Evolutionary conservation across 768 basidiomycete species (phyloP).

Genomic region (Tubosaeta brunneosetosa): DNA sequence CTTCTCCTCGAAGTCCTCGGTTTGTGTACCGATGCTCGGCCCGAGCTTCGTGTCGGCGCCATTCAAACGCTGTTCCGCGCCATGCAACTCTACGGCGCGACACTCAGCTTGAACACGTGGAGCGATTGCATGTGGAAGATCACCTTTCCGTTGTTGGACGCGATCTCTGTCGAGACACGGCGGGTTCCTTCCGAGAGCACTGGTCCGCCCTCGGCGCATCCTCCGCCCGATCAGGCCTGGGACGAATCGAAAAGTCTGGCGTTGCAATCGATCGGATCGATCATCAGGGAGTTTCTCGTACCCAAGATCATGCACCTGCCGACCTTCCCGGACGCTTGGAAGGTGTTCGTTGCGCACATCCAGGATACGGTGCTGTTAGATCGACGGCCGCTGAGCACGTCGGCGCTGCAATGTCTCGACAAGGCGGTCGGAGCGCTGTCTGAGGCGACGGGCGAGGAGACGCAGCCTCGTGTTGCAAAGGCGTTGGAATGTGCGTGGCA

Average conservation of each 20-base stretch:
- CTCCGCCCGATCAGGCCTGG: slow-evolving; percentile 49
- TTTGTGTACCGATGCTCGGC: slow-evolving; percentile 74
- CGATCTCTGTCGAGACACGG: slow-evolving; percentile 56
- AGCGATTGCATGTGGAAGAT: slow-evolving; percentile 88
- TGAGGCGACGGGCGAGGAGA: slow-evolving; percentile 23
- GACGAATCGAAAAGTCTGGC: slow-evolving; percentile 88
- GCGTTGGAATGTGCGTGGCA: slow-evolving; percentile 66
- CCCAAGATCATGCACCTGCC: slow-evolving; percentile 68
- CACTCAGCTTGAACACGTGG: slow-evolving; percentile 80
- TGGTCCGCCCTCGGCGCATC: slow-evolving; percentile 4
- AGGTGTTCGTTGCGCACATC: slow-evolving; percentile 67
- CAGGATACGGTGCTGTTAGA: slow-evolving; percentile 67
- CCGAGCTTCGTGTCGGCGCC: slow-evolving; percentile 88
- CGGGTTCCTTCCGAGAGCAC: slow-evolving; percentile 20
- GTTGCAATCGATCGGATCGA: slow-evolving; percentile 74
- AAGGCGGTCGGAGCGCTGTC: slow-evolving; percentile 64
- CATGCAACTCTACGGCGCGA: slow-evolving; percentile 89
- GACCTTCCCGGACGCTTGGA: slow-evolving; percentile 70
- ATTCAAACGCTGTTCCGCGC: slow-evolving; percentile 95
- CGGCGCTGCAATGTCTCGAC: slow-evolving; percentile 82
- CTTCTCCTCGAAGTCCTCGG: slow-evolving; percentile 79
- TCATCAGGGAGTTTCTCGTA: slow-evolving; percentile 76
- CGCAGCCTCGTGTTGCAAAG: slow-evolving; percentile 39
- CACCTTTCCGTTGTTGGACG: slow-evolving; percentile 79
- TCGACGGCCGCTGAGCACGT: slow-evolving; percentile 65